Evolutionary conservation across 2,329 filamentous ascomycete genomes (phyloP).

Genomic region (Fusarium austroafricanum): DNA sequence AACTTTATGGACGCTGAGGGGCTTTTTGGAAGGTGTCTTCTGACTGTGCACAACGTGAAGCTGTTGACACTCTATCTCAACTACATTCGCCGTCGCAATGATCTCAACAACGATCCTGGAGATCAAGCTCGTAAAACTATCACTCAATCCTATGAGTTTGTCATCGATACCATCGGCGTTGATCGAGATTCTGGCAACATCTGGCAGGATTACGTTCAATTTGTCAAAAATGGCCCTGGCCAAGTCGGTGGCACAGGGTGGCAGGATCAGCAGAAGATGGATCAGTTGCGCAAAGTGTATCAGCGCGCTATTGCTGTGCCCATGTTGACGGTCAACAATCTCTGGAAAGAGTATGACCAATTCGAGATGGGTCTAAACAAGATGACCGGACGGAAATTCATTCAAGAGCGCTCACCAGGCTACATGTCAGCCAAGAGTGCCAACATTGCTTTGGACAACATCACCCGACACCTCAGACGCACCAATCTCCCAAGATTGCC

Average conservation of each 20-base stretch:
- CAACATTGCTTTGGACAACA: slow-evolving; percentile 89
- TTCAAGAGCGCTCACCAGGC: slow-evolving; percentile 90
- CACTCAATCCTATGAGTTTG: slow-evolving; percentile 90
- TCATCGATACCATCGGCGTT: slow-evolving; percentile 87
- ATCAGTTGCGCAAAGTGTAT: slow-evolving; percentile 89
- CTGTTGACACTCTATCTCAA: slow-evolving; percentile 96
- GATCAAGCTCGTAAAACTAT: slow-evolving; percentile 83
- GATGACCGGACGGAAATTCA: slow-evolving; percentile 90
- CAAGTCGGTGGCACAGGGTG: slow-evolving; percentile 85
- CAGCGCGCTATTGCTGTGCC: slow-evolving; percentile 90
- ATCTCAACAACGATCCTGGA: slow-evolving; percentile 79
- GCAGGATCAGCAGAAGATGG: slow-evolving; percentile 99
- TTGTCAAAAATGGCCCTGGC: slow-evolving; percentile 89
- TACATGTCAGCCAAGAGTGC: slow-evolving; percentile 98
- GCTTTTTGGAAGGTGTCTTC: slow-evolving; percentile 84
- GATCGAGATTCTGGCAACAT: slow-evolving; percentile 90
- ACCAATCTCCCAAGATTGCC: slow-evolving; percentile 84
- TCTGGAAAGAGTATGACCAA: slow-evolving; percentile 98
- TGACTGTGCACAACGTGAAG: slow-evolving; percentile 82
- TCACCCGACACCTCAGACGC: slow-evolving; percentile 79
- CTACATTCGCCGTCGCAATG: slow-evolving; percentile 92
- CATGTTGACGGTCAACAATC: slow-evolving; percentile 80
- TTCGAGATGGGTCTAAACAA: slow-evolving; percentile 97
- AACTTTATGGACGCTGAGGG: slow-evolving; percentile 83
- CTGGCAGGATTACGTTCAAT: slow-evolving; percentile 95